Conservation (phyloP, 2,329 filamentous ascomycete genomes). For the Aspergillus costaricaensis region DNA sequence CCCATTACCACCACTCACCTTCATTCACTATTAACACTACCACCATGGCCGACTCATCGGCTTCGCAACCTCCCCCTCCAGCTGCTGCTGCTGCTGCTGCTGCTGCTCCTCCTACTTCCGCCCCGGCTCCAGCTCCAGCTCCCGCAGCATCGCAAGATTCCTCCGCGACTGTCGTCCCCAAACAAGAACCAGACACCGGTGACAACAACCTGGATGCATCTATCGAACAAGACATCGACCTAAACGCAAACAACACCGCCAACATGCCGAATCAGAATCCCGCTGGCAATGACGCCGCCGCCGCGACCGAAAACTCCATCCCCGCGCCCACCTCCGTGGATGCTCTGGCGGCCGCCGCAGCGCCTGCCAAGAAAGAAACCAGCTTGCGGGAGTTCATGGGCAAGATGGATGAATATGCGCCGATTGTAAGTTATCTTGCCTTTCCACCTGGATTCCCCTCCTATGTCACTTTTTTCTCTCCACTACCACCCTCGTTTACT, state of each 20-base stretch:
- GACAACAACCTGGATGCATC: slow-evolving; percentile 34
- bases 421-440: slow-evolving; percentile 68
- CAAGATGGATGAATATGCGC: slow-evolving; percentile 98
- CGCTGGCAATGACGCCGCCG: slow-evolving; percentile 18
- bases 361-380: slow-evolving; percentile 82
- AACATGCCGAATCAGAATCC: slow-evolving; percentile 21
- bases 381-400: slow-evolving; percentile 87
- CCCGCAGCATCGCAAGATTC: slow-evolving; percentile 26
- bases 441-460: slow-evolving; percentile 1
- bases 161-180: slow-evolving; percentile 22
- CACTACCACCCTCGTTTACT: neutral
- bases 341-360: slow-evolving; percentile 51
- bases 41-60: slow-evolving; percentile 40
- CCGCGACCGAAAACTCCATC: slow-evolving; percentile 22
- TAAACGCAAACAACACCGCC: slow-evolving; percentile 30
- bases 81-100: slow-evolving; percentile 15
- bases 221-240: slow-evolving; percentile 42
- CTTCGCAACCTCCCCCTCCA: slow-evolving; percentile 24
- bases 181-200: slow-evolving; percentile 28
- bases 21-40: neutral
- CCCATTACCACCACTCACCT: slow-evolving; percentile 4
- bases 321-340: slow-evolving; percentile 35
- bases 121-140: slow-evolving; percentile 25
- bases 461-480: slow-evolving; percentile 8
- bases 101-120: slow-evolving; percentile 18